Conservation (phyloP, 2,329 filamentous ascomycete genomes). For the Xylaria sp. region DNA sequence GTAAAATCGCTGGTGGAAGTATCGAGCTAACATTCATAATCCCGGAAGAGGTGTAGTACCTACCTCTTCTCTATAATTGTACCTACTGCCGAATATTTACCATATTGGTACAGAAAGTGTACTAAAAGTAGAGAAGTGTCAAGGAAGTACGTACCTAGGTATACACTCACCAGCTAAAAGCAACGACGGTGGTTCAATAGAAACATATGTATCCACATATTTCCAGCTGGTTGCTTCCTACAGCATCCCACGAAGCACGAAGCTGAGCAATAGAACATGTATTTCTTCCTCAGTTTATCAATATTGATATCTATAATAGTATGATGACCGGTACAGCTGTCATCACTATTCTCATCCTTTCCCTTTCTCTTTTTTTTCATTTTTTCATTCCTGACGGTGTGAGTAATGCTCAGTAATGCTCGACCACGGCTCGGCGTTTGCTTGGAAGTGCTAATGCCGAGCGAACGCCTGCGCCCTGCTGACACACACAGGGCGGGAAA, state of each 20-base stretch:
- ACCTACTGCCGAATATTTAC: no score
- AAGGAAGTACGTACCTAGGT: no score
- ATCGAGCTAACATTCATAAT: no score
- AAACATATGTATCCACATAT: no score
- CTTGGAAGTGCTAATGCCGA: constrained; percentile 23
- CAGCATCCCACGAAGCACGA: neutral
- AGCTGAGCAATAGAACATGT: constrained; percentile 21
- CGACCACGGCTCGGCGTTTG: constrained; percentile 26
- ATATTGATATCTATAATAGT: neutral
- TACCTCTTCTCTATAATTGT: no score
- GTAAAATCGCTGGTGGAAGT: no score
- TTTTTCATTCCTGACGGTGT: neutral
- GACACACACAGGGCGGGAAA: constrained; percentile 19
- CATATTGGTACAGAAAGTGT: no score
- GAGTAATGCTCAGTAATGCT: constrained; percentile 33
- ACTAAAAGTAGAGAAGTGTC: no score
- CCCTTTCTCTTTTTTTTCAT: neutral
- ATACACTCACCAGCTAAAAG: no score
- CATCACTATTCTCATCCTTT: neutral
- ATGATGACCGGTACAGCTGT: neutral
- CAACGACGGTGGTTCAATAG: no score
- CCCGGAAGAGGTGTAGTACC: no score
- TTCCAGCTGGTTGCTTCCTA: neutral
- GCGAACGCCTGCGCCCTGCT: neutral
- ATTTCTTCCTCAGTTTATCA: neutral